phyloP scores from a whole-genome alignment of 2,329 filamentous ascomycete genomes.

The Penicillium sp. region DNA sequence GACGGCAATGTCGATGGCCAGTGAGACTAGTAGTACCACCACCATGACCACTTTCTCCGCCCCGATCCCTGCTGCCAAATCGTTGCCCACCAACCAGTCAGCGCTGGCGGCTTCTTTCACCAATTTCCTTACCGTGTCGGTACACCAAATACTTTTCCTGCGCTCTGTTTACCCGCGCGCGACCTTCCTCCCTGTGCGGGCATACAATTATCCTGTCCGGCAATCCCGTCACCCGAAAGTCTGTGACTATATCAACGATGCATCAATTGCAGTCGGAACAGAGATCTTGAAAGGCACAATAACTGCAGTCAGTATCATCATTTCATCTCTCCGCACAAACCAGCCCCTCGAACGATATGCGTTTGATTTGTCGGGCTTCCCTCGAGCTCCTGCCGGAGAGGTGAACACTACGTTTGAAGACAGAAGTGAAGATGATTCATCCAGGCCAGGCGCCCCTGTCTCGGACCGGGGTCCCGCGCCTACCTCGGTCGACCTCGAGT shows the following conservation, averaged over 20 bases:
- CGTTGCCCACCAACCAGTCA: conserved; percentile 52
- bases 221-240: conserved; percentile 85
- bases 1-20: conserved; percentile 43
- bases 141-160: conserved; percentile 85
- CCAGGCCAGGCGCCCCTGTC: conserved; percentile 30
- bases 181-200: conserved; percentile 76
- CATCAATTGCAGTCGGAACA: conserved; percentile 68
- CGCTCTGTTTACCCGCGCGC: conserved; percentile 73
- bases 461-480: conserved; percentile 30
- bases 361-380: conserved; percentile 60
- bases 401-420: conserved; percentile 54
- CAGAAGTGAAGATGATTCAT: conserved; percentile 36
- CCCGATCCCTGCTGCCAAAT: conserved; percentile 41
- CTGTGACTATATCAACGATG: conserved; percentile 81
- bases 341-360: conserved; percentile 60
- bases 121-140: conserved; percentile 76
- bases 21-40: conserved; percentile 43
- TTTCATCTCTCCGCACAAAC: conserved; percentile 53
- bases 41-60: conserved; percentile 43
- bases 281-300: conserved; percentile 66
- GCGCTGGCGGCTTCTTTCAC: conserved; percentile 69
- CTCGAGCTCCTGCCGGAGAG: conserved; percentile 49
- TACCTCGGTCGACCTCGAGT: conserved; percentile 46
- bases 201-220: conserved; percentile 80
- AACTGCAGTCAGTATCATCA: conserved; percentile 57